phyloP scores from a whole-genome alignment of 805 yeast species.

The Metschnikowia reukaufii region DNA sequence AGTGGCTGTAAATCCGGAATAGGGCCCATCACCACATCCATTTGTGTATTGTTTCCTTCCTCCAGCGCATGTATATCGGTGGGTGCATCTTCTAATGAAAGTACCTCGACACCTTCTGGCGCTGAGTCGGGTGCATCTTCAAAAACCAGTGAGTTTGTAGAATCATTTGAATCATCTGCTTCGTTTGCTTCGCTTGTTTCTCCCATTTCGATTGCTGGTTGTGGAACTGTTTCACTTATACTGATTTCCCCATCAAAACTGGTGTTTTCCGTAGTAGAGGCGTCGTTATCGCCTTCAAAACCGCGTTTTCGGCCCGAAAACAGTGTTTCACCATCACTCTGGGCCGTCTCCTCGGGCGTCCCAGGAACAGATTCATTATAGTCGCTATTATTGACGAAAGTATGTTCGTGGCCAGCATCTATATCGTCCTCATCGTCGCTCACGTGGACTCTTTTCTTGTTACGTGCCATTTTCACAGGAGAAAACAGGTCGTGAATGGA shows the following conservation, averaged over 20 bases:
- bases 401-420: conserved; percentile 7
- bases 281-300: too few species aligned
- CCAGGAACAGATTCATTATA: conserved; percentile 13
- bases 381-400: conserved; percentile 45
- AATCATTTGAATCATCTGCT: not conserved
- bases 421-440: conserved; percentile 23
- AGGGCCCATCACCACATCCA: not conserved
- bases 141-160: conserved; percentile 8
- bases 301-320: not conserved
- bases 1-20: not conserved
- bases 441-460: conserved; percentile 14
- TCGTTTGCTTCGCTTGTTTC: not conserved
- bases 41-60: not conserved
- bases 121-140: conserved; percentile 10
- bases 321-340: not conserved
- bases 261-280: not conserved
- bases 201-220: too few species aligned
- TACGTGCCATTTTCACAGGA: conserved; percentile 3
- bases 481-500: not conserved
- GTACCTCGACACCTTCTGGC: not conserved
- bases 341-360: not conserved
- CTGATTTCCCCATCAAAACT: not conserved
- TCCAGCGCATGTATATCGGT: too few species aligned
- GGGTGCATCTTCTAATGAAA: not conserved
- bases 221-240: too few species aligned